phyloP scores from a whole-genome alignment of 1,139 yeast genomes.

The Debaryomyces nepalensis region DNA sequence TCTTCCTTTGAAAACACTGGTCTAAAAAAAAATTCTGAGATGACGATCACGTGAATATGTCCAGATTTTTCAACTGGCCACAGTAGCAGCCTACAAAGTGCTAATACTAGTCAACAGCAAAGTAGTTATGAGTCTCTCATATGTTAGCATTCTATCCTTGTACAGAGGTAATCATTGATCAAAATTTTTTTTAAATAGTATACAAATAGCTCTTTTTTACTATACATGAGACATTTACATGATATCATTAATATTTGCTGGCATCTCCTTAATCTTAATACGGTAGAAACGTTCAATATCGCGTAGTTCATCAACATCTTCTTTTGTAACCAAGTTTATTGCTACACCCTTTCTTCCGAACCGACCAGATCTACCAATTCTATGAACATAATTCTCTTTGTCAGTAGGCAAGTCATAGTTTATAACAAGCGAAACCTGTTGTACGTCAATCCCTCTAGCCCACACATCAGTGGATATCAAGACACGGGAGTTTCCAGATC shows the following conservation, averaged over 20 bases:
- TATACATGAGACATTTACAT: constrained; percentile 23
- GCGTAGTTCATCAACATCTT: constrained; percentile 61
- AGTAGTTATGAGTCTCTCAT: too few relatives aligned
- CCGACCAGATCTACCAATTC: constrained; percentile 94
- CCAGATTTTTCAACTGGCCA: background rate
- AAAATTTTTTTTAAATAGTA: background rate
- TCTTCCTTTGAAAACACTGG: background rate
- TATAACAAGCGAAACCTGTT: constrained; percentile 92
- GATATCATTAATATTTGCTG: constrained; percentile 66
- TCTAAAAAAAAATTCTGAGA: constrained; percentile 15
- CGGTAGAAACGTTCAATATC: constrained; percentile 80
- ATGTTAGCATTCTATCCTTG: too few relatives aligned
- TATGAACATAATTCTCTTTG: constrained; percentile 87
- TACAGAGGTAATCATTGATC: too few relatives aligned
- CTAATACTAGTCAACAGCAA: background rate
- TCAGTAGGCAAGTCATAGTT: constrained; percentile 89
- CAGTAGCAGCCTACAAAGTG: background rate
- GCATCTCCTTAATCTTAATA: constrained; percentile 85
- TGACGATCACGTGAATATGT: constrained; percentile 13
- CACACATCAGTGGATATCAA: constrained; percentile 94
- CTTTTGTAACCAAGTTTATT: constrained; percentile 78
- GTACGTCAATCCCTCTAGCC: constrained; percentile 98
- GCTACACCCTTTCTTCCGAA: constrained; percentile 97
- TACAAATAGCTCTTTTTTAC: background rate
- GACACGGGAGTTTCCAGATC: constrained; percentile 79